Evolutionary conservation across 2,329 filamentous ascomycete species (phyloP).

Genomic region (Aspergillus floridensis): DNA sequence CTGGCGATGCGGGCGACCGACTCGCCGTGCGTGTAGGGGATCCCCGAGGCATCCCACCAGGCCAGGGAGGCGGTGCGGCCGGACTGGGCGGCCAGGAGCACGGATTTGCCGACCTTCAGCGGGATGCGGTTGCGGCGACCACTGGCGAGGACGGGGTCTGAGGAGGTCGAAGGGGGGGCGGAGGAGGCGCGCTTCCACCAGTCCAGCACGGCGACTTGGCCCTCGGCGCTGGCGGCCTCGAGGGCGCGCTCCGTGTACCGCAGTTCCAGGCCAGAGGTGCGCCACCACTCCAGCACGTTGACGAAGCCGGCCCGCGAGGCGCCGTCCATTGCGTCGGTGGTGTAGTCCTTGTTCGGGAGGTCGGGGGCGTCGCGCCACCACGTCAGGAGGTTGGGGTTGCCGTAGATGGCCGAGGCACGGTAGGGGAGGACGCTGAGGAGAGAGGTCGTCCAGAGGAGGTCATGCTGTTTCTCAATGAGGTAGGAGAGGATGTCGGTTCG

Average conservation of each 20-base stretch:
- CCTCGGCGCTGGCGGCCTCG: constrained; percentile 81
- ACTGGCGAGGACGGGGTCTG: background rate
- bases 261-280: constrained; percentile 71
- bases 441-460: constrained; percentile 84
- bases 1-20: constrained; percentile 80
- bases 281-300: constrained; percentile 89
- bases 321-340: constrained; percentile 78
- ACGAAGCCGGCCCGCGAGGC: constrained; percentile 84
- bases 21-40: constrained; percentile 76
- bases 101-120: constrained; percentile 78
- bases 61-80: constrained; percentile 73
- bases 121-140: constrained; percentile 36
- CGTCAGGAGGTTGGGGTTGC: constrained; percentile 77
- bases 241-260: constrained; percentile 84
- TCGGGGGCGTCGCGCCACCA: constrained; percentile 86
- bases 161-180: constrained; percentile 50
- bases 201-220: constrained; percentile 79
- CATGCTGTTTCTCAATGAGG: constrained; percentile 62
- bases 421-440: constrained; percentile 78
- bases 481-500: constrained; percentile 75
- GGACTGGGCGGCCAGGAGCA: constrained; percentile 79
- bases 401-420: constrained; percentile 84
- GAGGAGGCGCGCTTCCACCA: constrained; percentile 82
- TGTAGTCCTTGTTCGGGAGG: constrained; percentile 84
- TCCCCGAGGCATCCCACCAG: constrained; percentile 84